A percentile compares a stretch with the other conserved stretches of the same genome.
phyloP scores from a whole-genome alignment of 2,329 filamentous ascomycete genomes.

The Ciborinia camelliae region DNA sequence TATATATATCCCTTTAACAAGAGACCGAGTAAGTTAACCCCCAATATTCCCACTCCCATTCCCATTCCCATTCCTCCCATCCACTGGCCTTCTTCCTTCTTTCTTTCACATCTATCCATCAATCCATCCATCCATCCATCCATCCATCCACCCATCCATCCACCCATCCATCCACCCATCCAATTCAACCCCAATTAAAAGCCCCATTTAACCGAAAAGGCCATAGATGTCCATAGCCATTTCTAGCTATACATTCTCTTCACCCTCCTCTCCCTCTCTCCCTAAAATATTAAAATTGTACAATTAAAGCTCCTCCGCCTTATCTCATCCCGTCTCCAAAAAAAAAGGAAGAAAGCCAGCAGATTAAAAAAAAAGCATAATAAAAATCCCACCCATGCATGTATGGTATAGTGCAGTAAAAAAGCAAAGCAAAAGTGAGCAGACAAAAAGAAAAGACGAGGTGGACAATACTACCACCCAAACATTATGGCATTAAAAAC shows the following conservation, averaged over 20 bases:
- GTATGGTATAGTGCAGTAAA: constrained; percentile 20
- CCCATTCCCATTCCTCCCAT: too few species aligned
- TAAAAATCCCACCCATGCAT: background rate
- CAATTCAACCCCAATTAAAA: background rate
- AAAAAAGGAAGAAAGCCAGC: background rate
- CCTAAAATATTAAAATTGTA: background rate
- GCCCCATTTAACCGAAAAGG: background rate
- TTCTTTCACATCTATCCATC: too few species aligned
- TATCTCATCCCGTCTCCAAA: background rate
- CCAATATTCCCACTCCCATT: too few species aligned
- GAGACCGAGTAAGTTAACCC: too few species aligned
- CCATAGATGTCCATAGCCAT: background rate
- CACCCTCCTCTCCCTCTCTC: too few species aligned
- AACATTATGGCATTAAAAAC: constrained; percentile 12
- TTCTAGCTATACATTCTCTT: background rate
- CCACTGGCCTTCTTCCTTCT: too few species aligned
- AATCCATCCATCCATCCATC: background rate
- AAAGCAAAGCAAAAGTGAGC: background rate
- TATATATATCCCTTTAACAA: too few species aligned
- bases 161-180: background rate
- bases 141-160: background rate
- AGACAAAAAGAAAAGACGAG: background rate
- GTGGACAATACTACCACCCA: background rate
- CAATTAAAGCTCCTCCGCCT: background rate
- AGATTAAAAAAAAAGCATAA: constrained; percentile 11